Percentiles rank a stretch among this genome's conserved stretches.
These are phyloP conservation scores for Akanthomyces muscarius DNA, from an alignment of 2,329 filamentous ascomycete species.

Conservation along the genomic window DNA sequence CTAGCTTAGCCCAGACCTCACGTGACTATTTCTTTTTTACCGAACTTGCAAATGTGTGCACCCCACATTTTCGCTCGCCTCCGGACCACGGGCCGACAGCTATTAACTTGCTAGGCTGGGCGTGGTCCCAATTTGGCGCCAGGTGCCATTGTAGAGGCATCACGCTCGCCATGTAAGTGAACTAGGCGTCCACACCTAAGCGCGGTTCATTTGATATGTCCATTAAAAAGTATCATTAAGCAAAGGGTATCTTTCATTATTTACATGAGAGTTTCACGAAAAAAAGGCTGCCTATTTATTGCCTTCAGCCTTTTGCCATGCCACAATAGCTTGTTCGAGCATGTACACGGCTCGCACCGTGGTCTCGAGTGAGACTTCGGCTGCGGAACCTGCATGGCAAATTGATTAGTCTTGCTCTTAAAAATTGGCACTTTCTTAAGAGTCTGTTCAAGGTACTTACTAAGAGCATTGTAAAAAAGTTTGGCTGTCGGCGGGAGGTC, in stretches of 20 bases:
- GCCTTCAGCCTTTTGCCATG: constrained; percentile 29
- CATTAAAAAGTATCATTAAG: background rate
- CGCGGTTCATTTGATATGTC: background rate
- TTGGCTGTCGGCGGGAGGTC: constrained; percentile 31
- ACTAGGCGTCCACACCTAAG: background rate
- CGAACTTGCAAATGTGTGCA: constrained; percentile 3
- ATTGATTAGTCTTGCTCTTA: constrained; percentile 19
- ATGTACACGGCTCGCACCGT: constrained; percentile 36
- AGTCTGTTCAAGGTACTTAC: constrained; percentile 24
- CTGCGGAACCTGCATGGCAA: constrained; percentile 25
- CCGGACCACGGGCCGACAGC: background rate
- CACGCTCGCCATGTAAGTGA: background rate
- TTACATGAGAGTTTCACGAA: background rate
- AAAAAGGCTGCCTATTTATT: constrained; percentile 1
- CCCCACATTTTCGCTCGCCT: background rate
- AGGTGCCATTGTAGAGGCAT: background rate
- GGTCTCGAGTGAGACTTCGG: constrained; percentile 33
- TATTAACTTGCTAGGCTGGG: background rate
- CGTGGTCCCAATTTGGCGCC: background rate
- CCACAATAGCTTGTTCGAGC: constrained; percentile 33
- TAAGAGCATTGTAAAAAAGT: constrained; percentile 31
- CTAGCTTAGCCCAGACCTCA: constrained; percentile 33
- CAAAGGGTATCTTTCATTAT: constrained; percentile 9
- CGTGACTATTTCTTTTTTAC: constrained; percentile 24
- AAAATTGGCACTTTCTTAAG: background rate